These are phyloP conservation scores for Epipyxis sp. DNA, from an alignment of 108 stramenopile genomes.

Conservation along the genomic window DNA sequence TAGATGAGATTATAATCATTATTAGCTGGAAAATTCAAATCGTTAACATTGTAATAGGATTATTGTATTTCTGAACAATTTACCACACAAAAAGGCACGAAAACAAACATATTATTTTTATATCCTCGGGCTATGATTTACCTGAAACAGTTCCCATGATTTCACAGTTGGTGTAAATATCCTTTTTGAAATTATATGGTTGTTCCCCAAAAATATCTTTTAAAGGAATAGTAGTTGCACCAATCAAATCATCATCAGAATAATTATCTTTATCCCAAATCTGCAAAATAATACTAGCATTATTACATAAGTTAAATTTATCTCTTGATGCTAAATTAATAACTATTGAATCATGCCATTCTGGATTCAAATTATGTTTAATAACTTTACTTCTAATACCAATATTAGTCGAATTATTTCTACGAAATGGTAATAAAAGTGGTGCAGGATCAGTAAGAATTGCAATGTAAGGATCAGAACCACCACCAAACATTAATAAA, in stretches of 20 bases:
- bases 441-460: slow-evolving; percentile 51
- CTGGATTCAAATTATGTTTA: slow-evolving; percentile 36
- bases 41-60: too few relatives aligned
- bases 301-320: slow-evolving; percentile 20
- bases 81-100: too few relatives aligned
- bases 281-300: slow-evolving; percentile 38
- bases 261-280: slow-evolving; percentile 41
- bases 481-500: slow-evolving; percentile 39
- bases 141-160: slow-evolving; percentile 7
- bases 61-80: too few relatives aligned
- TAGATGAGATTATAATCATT: too few relatives aligned
- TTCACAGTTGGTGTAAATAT: neutral
- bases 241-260: slow-evolving; percentile 37
- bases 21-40: too few relatives aligned
- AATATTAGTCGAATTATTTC: slow-evolving; percentile 47
- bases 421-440: neutral
- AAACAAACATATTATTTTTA: too few relatives aligned
- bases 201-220: slow-evolving; percentile 30
- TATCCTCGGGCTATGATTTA: too few relatives aligned
- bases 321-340: slow-evolving; percentile 50
- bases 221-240: slow-evolving; percentile 39
- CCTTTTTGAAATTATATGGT: slow-evolving; percentile 37
- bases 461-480: slow-evolving; percentile 62
- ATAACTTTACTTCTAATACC: slow-evolving; percentile 51
- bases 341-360: slow-evolving; percentile 42